Evolutionary conservation across 2,329 filamentous ascomycete genomes (phyloP), one percentile per base, ranked within the genome.

Genomic region (Paramyrothecium sp.): DNA sequence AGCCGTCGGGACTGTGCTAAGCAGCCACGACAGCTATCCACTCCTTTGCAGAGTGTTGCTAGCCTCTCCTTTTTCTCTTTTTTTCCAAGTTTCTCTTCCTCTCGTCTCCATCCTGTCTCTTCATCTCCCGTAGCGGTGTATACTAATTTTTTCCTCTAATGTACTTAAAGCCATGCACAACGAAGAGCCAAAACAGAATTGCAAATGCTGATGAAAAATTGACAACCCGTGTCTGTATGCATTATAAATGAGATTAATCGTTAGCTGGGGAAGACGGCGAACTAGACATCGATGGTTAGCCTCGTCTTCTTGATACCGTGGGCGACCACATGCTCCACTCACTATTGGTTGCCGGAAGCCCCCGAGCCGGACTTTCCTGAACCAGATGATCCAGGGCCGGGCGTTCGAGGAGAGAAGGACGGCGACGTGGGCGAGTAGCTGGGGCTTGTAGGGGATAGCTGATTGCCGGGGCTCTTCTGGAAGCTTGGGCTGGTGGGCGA

Each of bases 371-470:
- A 44, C 38, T 44, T 44, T 44, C 38, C 38, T 44, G 38, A 44
- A 44, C 38, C 38, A 44, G 38, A 44, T 44, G 38, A 44, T 44
- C 38, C 38, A 58, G 75, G 75, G 60, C 76, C 77, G 66, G 77
- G 77, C 17, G 77, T 79, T 60, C 74, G 70, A 59, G 76, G 77
- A 65, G 77, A 78, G 68, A 77, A 78, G 47, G 75, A 73, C 55
- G 76, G 76, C 16, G 73, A 75, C 7, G 85, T 85, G 47, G 91
- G 87, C 50, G 90, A 93, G 73, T 90, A 90, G 69, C 83, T 83
- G 63, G 90, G 83, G 71, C 89, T 90, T 20, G 85, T 87, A 21
- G 88, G 87, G 38, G 85, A 88, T 65, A 78, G 75, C 63, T 81
- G 78, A 57, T 81, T 74, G 64, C 84, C 79, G 55, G 79, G 78